phyloP scores from a whole-genome alignment of 1,284 basidiomycete genomes.

The Inonotus obliquus region DNA sequence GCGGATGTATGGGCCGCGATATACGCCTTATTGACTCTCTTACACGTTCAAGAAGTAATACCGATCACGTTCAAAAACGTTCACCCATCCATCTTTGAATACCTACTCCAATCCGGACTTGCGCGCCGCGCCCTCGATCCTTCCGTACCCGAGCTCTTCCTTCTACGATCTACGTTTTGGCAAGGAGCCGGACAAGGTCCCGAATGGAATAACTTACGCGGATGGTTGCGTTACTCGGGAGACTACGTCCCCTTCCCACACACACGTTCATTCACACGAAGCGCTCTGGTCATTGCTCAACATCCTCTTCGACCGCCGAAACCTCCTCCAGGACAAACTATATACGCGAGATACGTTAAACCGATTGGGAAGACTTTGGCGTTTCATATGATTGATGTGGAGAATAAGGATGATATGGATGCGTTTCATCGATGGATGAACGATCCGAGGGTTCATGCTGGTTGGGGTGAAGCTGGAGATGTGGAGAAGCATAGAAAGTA shows the following conservation, averaged over 20 bases:
- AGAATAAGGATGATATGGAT: conserved; percentile 38
- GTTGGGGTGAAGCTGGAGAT: conserved; percentile 47
- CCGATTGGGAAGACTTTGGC: conserved; percentile 39
- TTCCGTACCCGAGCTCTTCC: conserved; percentile 28
- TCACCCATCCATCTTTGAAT: conserved; percentile 15
- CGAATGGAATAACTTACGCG: conserved; percentile 29
- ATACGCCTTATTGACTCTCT: conserved; percentile 28
- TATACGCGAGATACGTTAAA: conserved; percentile 47
- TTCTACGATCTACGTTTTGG: conserved; percentile 46
- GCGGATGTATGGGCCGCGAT: conserved; percentile 30
- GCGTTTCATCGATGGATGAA: conserved; percentile 52
- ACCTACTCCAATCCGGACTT: conserved; percentile 27
- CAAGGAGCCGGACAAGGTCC: conserved; percentile 43
- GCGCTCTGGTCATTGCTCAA: conserved; percentile 40
- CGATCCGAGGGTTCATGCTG: conserved; percentile 41
- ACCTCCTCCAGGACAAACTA: conserved; percentile 38
- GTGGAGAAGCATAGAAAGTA: conserved; percentile 46
- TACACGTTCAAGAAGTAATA: conserved; percentile 29
- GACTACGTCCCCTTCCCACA: conserved; percentile 34
- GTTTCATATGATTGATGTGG: conserved; percentile 41
- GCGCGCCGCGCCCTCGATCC: conserved; percentile 21
- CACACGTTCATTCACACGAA: conserved; percentile 43
- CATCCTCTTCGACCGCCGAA: conserved; percentile 55
- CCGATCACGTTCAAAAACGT: conserved; percentile 26
- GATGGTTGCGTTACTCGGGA: conserved; percentile 36